These are phyloP conservation scores for Scalesia atractyloides DNA, from an alignment of 129 eudicot species.

Conservation along the genomic window DNA sequence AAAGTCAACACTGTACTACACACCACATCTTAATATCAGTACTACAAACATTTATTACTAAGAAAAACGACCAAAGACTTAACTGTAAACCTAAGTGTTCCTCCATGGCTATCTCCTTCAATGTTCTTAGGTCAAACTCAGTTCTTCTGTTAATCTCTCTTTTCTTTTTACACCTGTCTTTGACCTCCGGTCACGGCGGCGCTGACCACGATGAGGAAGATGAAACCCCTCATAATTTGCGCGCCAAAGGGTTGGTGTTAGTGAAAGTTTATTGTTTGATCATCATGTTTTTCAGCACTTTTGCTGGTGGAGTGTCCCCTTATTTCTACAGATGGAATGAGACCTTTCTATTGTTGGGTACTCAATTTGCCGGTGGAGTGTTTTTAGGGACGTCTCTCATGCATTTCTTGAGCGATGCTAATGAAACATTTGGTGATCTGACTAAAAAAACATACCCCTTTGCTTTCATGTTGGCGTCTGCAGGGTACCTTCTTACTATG, in stretches of 20 bases:
- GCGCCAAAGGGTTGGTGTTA: slow-evolving; percentile 50
- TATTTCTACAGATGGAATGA: slow-evolving; percentile 73
- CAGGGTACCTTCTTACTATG: slow-evolving; percentile 75
- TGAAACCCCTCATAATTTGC: slow-evolving; percentile 25
- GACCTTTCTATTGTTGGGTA: slow-evolving; percentile 63
- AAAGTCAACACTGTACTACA: slow-evolving; percentile 78
- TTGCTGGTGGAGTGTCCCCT: slow-evolving; percentile 76
- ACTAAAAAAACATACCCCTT: slow-evolving; percentile 64
- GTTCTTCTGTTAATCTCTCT: slow-evolving; percentile 36
- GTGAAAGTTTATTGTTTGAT: slow-evolving; percentile 84
- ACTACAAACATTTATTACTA: slow-evolving; percentile 3
- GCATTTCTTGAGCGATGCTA: slow-evolving; percentile 82
- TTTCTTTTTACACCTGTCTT: slow-evolving; percentile 40
- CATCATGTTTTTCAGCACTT: slow-evolving; percentile 68
- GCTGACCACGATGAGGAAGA: slow-evolving; percentile 18
- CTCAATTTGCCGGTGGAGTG: slow-evolving; percentile 87
- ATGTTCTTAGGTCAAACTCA: slow-evolving; percentile 50
- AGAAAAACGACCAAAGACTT: not conserved
- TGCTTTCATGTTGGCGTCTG: slow-evolving; percentile 74
- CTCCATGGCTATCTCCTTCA: slow-evolving; percentile 48
- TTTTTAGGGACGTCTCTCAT: slow-evolving; percentile 78
- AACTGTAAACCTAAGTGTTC: slow-evolving; percentile 13
- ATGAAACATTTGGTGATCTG: slow-evolving; percentile 44
- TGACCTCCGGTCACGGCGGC: slow-evolving; percentile 58
- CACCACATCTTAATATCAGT: slow-evolving; percentile 18